Evolutionary conservation across 2,329 filamentous ascomycete species (phyloP).

Genomic region (Aspergillus hortae): DNA sequence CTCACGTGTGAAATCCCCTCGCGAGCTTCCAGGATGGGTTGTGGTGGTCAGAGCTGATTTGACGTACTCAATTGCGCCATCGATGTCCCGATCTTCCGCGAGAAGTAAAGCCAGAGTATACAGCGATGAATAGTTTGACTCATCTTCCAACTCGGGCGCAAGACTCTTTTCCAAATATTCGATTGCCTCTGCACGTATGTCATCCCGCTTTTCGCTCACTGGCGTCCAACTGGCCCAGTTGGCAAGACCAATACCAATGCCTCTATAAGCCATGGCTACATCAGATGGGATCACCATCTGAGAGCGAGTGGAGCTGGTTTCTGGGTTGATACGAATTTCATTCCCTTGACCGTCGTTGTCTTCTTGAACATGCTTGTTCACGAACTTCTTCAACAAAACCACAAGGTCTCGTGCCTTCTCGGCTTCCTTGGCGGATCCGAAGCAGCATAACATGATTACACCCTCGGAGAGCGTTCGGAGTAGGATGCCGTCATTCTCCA

Average conservation of each 20-base stretch:
- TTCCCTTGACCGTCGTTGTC: constrained; percentile 20
- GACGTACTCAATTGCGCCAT: constrained; percentile 75
- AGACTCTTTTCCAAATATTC: constrained; percentile 71
- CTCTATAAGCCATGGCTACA: constrained; percentile 72
- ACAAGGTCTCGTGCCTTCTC: constrained; percentile 74
- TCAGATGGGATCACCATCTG: constrained; percentile 54
- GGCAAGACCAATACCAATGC: constrained; percentile 79
- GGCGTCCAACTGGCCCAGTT: constrained; percentile 83
- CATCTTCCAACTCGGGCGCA: constrained; percentile 61
- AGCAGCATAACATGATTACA: constrained; percentile 76
- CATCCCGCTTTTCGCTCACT: constrained; percentile 66
- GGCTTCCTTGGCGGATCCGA: constrained; percentile 69
- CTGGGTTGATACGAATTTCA: constrained; percentile 16
- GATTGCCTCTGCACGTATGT: constrained; percentile 74
- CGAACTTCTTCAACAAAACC: constrained; percentile 68
- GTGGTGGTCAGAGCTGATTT: constrained; percentile 68
- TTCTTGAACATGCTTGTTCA: constrained; percentile 57
- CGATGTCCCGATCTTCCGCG: constrained; percentile 78
- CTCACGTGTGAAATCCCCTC: constrained; percentile 29
- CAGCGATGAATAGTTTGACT: constrained; percentile 69
- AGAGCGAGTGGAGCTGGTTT: constrained; percentile 13
- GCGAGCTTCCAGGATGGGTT: constrained; percentile 22
- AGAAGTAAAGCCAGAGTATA: constrained; percentile 82
- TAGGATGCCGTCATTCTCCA: constrained; percentile 76
- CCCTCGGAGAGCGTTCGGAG: constrained; percentile 76